A percentile compares a stretch with the other conserved stretches of the same genome.
Evolutionary conservation across 805 yeast genomes (phyloP).

Genomic region (Maudiozyma barnettii): DNA sequence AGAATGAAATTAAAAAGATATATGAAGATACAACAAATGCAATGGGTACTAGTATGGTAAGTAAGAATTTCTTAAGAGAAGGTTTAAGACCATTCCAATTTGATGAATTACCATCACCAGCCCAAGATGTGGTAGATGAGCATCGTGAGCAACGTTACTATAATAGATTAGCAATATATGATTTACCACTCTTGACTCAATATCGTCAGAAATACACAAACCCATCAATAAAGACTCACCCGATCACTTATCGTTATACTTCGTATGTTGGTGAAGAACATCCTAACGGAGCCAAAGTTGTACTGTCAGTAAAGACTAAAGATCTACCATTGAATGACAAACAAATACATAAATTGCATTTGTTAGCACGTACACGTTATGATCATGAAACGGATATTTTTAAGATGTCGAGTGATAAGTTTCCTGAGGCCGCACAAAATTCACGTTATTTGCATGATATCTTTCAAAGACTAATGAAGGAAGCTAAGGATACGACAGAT

Average conservation of each 20-base stretch:
- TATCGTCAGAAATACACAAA: conserved; percentile 61
- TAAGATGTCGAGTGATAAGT: conserved; percentile 55
- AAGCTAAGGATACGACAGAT: conserved; percentile 49
- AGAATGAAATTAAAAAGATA: conserved; percentile 27
- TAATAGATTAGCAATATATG: conserved; percentile 82
- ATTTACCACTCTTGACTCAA: conserved; percentile 74
- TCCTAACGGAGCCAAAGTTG: conserved; percentile 53
- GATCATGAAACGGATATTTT: conserved; percentile 50
- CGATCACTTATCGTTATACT: conserved; percentile 61
- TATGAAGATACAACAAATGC: conserved; percentile 18
- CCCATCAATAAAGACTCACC: conserved; percentile 34
- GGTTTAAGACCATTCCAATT: conserved; percentile 35
- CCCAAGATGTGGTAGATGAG: conserved; percentile 61
- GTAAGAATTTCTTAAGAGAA: conserved; percentile 2
- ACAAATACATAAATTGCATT: conserved; percentile 63
- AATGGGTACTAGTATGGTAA: conserved; percentile 1
- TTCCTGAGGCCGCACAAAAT: conserved; percentile 76
- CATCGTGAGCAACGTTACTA: conserved; percentile 69
- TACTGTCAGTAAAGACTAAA: conserved; percentile 41
- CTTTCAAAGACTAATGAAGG: conserved; percentile 50
- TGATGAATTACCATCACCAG: conserved; percentile 59
- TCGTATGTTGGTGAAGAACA: conserved; percentile 65
- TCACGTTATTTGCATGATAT: conserved; percentile 61
- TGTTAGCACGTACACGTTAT: conserved; percentile 72
- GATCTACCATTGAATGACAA: conserved; percentile 44